Base-by-base conservation (phyloP, 225 moss, liverwort and hornwort genomes). In the Thuidium tamariscinum region DNA sequence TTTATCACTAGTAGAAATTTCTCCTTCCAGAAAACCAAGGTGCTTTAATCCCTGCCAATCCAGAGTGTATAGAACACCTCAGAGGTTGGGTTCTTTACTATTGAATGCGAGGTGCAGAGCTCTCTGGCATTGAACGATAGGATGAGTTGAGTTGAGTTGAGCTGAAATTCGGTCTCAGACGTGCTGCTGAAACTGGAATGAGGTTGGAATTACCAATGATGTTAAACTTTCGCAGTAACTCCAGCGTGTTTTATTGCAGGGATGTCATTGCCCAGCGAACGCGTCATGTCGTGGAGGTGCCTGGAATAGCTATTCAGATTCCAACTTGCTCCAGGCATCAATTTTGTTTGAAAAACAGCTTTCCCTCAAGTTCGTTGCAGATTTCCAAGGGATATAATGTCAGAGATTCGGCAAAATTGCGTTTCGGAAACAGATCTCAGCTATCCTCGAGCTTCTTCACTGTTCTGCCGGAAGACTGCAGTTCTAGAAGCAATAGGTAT, bases 391-490 rank as follows among this genome's bases (percentile, higher is more conserved):
- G 74, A 37, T 61, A 44, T 37, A 59, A 54, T 78, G 61, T 41
- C 41, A 51, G 83, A 74, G 51, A 48, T 61, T 85, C 30, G 65
- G 62, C 36, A 5, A 78, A 60, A 67, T 74, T 81, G 52, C 79
- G 61, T 59, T 57, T 81, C 30, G 84, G 60, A 68, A 84, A 42
- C 60, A 80, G 61, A 87, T 57, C 77, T 74, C 88, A 57, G 72
- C 78, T 71, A 73, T 88, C 86, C 51, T 90, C 89, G 52, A 91
- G 89, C 55, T 91, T 91, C 74, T 89, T 89, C 62, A 79, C 87
- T 68, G 79, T 79, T 49, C 68, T 85, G 77, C 87, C 85, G 26
- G 91, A 73, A 32, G 65, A 75, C 36, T 63, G 79, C 62, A 67
- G 69, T 39, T 72, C 60, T 56, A 85, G 68, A 61, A 73, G 87